Percentiles rank a stretch among this genome's conserved stretches.
phyloP scores from a whole-genome alignment of 2,329 filamentous ascomycete species.

The Paracorniculantispora psalliotae region DNA sequence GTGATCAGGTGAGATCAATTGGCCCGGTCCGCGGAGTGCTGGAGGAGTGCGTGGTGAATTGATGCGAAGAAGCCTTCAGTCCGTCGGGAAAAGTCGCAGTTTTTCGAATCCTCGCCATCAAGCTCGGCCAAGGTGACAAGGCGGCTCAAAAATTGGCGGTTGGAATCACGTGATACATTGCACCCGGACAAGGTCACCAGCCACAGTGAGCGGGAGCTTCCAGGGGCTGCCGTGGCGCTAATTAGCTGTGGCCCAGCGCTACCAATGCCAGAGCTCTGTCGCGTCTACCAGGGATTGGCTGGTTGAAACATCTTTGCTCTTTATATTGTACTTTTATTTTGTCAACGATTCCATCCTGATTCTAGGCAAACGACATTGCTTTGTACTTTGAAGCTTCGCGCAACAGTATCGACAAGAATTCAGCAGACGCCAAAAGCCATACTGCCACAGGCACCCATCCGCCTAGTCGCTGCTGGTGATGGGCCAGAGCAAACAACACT shows the following conservation, averaged over 20 bases:
- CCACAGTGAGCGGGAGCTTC: background rate
- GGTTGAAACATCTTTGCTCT: background rate
- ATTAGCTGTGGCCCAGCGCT: slow-evolving; percentile 5
- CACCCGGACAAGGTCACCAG: background rate
- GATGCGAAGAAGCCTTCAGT: slow-evolving; percentile 36
- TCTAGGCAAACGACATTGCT: background rate
- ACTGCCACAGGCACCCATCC: background rate
- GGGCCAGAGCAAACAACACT: slow-evolving; percentile 22
- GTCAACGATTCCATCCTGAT: background rate
- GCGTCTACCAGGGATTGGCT: background rate
- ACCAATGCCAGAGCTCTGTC: background rate
- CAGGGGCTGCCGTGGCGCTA: slow-evolving; percentile 9
- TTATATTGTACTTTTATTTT: background rate
- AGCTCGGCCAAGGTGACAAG: slow-evolving; percentile 26
- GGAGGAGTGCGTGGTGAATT: slow-evolving; percentile 35
- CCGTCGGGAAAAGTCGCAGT: slow-evolving; percentile 44
- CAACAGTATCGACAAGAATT: background rate
- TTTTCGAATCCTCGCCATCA: slow-evolving; percentile 30
- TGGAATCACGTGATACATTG: slow-evolving; percentile 10
- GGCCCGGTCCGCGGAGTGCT: slow-evolving; percentile 36
- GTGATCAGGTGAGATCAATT: slow-evolving; percentile 41
- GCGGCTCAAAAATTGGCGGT: slow-evolving; percentile 12
- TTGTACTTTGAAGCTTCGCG: background rate
- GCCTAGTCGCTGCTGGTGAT: slow-evolving; percentile 2
- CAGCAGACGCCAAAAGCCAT: too few relatives aligned